Percentiles rank a stretch among this genome's conserved stretches.
Conservation (phyloP, 805 yeast species). For the Candida peoriensis region DNA sequence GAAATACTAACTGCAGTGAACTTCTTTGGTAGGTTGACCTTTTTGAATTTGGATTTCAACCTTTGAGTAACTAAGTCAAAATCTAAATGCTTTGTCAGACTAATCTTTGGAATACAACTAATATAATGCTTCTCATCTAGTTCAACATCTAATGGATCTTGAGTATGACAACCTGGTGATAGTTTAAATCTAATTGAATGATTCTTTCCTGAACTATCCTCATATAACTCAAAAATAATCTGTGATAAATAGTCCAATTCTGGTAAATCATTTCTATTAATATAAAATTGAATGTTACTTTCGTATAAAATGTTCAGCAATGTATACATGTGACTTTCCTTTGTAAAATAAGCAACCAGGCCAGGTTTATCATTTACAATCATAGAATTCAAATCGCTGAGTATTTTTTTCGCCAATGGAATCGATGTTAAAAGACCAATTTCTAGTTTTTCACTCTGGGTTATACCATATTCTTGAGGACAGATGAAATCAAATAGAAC, state of each 20-base stretch:
- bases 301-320: conserved; percentile 86
- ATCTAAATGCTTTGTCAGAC: conserved; percentile 89
- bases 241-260: conserved; percentile 95
- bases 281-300: conserved; percentile 89
- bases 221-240: conserved; percentile 89
- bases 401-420: conserved; percentile 86
- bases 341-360: conserved; percentile 86
- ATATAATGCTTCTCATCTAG: conserved; percentile 94
- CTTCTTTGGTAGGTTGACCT: conserved; percentile 88
- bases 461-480: conserved; percentile 98
- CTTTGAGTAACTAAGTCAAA: conserved; percentile 82
- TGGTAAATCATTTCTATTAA: conserved; percentile 91
- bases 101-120: conserved; percentile 88
- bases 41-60: conserved; percentile 71
- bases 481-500: conserved; percentile 95
- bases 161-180: conserved; percentile 98
- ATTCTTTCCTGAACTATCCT: conserved; percentile 70
- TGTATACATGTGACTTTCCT: conserved; percentile 95
- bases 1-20: conserved; percentile 86
- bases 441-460: conserved; percentile 90
- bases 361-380: conserved; percentile 77
- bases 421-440: conserved; percentile 91
- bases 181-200: conserved; percentile 88
- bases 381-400: conserved; percentile 76
- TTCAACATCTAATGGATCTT: conserved; percentile 95